Base-by-base conservation (phyloP, 1,284 basidiomycete genomes). In the Sphagnurus paluster region DNA sequence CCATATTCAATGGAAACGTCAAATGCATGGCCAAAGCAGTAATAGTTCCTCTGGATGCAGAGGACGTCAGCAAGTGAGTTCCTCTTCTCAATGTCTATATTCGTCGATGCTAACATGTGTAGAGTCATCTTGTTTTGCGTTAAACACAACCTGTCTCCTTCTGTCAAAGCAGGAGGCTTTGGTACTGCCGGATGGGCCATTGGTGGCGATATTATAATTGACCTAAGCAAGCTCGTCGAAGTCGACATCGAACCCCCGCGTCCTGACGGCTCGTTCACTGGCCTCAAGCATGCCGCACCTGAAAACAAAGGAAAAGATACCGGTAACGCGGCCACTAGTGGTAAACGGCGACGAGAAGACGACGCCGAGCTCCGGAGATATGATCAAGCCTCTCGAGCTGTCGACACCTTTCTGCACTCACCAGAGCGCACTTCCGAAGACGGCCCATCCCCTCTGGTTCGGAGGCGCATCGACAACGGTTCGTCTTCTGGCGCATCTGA, bases 151-250 rank as follows among this genome's bases (percentile, higher is more conserved):
- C 68, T 94, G 3, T 83, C 84, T n/a, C 78, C 85, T 4, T 92
- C 89, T n/a, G 75, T 93, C 57, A 92, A 90, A 63, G 87, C 90
- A 0, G 92, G 92, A 13, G 92, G 93, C 0, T 93, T 87, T 61
- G 92, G 90, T 5, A 93, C 89, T 2, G 90, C 86, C 8, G 92
- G 93, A 2, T 93, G 90, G 87, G 80, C 89, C 10, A 80, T 94
- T 42, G 83, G 82, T 25, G 92, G 91, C 32, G 87, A 93, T 59
- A 72, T 94, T 44, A 82, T 94, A 55, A 66, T 94, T 57, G 91
- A 95, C 68, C 69, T 94, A 46, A 78, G 74, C 54, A 75, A 75
- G 56, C 70, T 95, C 46, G 72, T 72, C 44, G 81, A 82, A 38
- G 74, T 86, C 42, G 79, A 80, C 36, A 83, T 88, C 52, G 87